phyloP scores from a whole-genome alignment of 129 eudicot genomes.

The Centaurea solstitialis region DNA sequence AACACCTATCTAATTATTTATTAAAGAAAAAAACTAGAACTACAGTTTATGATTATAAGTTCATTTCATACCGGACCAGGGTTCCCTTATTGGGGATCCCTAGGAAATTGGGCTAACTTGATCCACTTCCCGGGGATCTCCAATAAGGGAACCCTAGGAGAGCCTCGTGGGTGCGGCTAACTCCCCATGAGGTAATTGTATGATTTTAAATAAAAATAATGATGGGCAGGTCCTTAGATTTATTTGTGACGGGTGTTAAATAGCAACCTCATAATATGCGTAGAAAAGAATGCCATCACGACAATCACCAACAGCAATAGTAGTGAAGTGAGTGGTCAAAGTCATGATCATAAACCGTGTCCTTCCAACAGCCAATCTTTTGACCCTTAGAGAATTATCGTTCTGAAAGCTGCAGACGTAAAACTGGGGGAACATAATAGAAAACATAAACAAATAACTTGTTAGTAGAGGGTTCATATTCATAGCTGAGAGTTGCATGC shows the following conservation, averaged over 20 bases:
- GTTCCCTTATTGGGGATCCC: too few species aligned
- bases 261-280: slow-evolving; percentile 74
- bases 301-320: slow-evolving; percentile 98
- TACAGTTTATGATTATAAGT: too few species aligned
- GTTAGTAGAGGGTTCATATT: background rate
- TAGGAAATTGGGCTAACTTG: too few species aligned
- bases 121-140: too few species aligned
- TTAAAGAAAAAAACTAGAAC: too few species aligned
- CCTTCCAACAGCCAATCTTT: slow-evolving; percentile 72
- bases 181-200: too few species aligned
- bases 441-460: background rate
- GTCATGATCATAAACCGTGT: slow-evolving; percentile 82
- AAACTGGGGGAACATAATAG: slow-evolving; percentile 57
- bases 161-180: too few species aligned
- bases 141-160: too few species aligned
- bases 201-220: too few species aligned
- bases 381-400: slow-evolving; percentile 67
- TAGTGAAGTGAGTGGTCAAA: slow-evolving; percentile 76
- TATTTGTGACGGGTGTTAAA: background rate
- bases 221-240: too few species aligned
- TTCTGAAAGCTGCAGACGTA: slow-evolving; percentile 85
- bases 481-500: background rate
- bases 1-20: background rate
- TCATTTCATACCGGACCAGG: too few species aligned
- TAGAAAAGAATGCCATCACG: slow-evolving; percentile 96